These are phyloP conservation scores for Graphiopsis chlorocephala DNA, from an alignment of 2,329 filamentous ascomycete species.

Conservation along the genomic window DNA sequence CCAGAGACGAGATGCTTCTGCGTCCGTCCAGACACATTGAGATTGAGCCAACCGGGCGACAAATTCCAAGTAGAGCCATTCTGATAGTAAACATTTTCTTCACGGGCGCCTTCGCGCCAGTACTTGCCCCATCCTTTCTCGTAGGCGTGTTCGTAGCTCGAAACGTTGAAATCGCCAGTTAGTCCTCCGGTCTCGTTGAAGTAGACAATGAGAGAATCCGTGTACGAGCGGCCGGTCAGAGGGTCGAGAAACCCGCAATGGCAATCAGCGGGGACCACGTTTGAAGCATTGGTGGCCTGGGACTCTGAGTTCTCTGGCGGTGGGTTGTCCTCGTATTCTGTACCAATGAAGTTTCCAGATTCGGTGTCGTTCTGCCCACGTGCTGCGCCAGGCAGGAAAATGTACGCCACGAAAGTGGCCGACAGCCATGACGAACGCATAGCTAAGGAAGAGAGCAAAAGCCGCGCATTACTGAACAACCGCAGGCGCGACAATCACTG, in stretches of 20 bases:
- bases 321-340: not conserved
- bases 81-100: slow-evolving; percentile 39
- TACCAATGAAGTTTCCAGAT: not conserved
- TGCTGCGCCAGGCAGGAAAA: not conserved
- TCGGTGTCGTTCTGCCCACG: slow-evolving; percentile 13
- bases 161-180: slow-evolving; percentile 37
- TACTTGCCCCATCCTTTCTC: slow-evolving; percentile 48
- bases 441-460: not conserved
- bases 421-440: slow-evolving; percentile 11
- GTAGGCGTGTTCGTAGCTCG: slow-evolving; percentile 43
- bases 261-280: slow-evolving; percentile 32
- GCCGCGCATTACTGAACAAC: not conserved
- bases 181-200: slow-evolving; percentile 48
- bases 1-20: slow-evolving; percentile 44
- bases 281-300: not conserved
- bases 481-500: not conserved
- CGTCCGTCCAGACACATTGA: slow-evolving; percentile 35
- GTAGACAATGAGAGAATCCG: slow-evolving; percentile 49
- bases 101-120: slow-evolving; percentile 44
- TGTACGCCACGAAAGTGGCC: not conserved
- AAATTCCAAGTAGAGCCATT: slow-evolving; percentile 29
- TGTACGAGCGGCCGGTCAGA: slow-evolving; percentile 40
- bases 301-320: not conserved
- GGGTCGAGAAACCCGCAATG: slow-evolving; percentile 48
- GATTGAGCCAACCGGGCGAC: slow-evolving; percentile 30